Conservation (phyloP, 1,284 basidiomycete genomes). For the Malassezia restricta region DNA sequence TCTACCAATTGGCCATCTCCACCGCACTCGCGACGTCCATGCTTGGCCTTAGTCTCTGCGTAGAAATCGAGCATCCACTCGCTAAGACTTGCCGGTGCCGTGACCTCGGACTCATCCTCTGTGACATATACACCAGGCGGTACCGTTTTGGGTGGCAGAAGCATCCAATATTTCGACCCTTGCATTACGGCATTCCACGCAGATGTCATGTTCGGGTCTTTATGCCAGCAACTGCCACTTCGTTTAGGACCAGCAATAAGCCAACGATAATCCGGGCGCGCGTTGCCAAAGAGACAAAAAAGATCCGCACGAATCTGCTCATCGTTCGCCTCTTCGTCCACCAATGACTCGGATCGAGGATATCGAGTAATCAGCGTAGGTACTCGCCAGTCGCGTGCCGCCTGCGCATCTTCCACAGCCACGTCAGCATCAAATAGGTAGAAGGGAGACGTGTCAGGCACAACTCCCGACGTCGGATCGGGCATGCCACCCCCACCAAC, state of each 20-base stretch:
- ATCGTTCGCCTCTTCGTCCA: conserved; percentile 8
- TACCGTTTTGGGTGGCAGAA: conserved; percentile 46
- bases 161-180: conserved; percentile 48
- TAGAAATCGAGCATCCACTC: conserved; percentile 49
- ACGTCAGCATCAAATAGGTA: conserved; percentile 38
- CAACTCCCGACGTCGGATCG: conserved; percentile 10
- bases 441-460: conserved; percentile 39
- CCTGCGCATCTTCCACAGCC: conserved; percentile 21
- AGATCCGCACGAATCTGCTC: conserved; percentile 28
- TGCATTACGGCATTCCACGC: conserved; percentile 49
- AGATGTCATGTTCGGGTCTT: conserved; percentile 47
- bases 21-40: conserved; percentile 34
- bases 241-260: conserved; percentile 36
- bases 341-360: conserved; percentile 15
- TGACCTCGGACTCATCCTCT: conserved; percentile 45
- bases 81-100: conserved; percentile 44
- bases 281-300: conserved; percentile 27
- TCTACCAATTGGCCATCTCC: conserved; percentile 44
- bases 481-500: conserved; percentile 7
- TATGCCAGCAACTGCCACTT: conserved; percentile 40
- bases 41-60: conserved; percentile 35
- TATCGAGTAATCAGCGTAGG: conserved; percentile 21
- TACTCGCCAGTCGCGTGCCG: conserved; percentile 26
- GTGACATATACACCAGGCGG: conserved; percentile 49
- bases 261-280: conserved; percentile 38